These are phyloP conservation scores for Ustulina deusta DNA, from an alignment of 2,329 filamentous ascomycete species.

Conservation along the genomic window DNA sequence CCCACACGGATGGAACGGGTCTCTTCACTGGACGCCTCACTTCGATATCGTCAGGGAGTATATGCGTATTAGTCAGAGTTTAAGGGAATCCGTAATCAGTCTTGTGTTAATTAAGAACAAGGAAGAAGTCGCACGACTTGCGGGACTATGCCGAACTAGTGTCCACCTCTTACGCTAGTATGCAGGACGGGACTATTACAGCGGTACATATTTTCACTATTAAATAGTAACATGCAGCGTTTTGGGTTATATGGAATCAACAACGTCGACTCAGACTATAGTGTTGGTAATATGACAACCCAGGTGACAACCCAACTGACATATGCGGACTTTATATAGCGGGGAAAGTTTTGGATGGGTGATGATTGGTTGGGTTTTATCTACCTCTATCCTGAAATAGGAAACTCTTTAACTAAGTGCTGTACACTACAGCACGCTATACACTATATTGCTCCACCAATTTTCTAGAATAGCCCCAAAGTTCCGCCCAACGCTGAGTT, in stretches of 20 bases:
- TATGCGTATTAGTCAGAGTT: slow-evolving; percentile 1
- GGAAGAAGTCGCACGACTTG: not conserved
- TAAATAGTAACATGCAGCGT: not conserved
- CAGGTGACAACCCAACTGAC: too few relatives aligned
- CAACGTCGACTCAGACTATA: too few relatives aligned
- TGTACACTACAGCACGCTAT: not conserved
- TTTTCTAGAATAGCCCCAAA: not conserved
- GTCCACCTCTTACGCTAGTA: not conserved
- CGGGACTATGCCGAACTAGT: not conserved
- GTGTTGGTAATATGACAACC: too few relatives aligned
- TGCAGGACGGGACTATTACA: not conserved
- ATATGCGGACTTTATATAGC: not conserved
- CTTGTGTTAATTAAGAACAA: not conserved
- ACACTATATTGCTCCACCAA: not conserved
- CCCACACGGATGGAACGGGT: slow-evolving; percentile 19
- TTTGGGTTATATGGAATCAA: too few relatives aligned
- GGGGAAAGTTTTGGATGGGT: not conserved
- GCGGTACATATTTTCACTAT: not conserved
- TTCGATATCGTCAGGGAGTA: not conserved
- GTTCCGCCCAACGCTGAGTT: not conserved
- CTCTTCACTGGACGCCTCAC: slow-evolving; percentile 6
- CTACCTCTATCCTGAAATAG: not conserved
- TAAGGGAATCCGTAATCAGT: not conserved
- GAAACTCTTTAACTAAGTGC: slow-evolving; percentile 1
- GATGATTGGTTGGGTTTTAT: not conserved